These are phyloP conservation scores for Patellaria atrata DNA, from an alignment of 495 filamentous ascomycete genomes.

Conservation along the genomic window DNA sequence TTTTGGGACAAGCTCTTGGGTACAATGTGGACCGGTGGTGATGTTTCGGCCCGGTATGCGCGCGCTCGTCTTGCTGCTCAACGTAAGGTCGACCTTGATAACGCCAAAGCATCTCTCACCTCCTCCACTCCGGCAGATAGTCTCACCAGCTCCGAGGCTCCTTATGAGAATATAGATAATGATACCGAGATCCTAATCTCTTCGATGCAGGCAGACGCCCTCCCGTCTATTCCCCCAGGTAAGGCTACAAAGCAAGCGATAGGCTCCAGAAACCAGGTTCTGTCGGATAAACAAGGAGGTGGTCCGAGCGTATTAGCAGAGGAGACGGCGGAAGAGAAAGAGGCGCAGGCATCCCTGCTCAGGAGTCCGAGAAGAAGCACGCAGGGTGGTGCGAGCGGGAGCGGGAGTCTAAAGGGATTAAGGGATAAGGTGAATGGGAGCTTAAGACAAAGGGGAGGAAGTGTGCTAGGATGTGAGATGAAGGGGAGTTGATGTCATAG, in stretches of 20 bases:
- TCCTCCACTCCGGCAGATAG: conserved; percentile 6
- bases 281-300: conserved; percentile 15
- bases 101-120: not conserved
- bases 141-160: not conserved
- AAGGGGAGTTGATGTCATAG: too few species aligned
- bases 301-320: conserved; percentile 17
- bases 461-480: conserved; percentile 22
- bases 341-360: conserved; percentile 2
- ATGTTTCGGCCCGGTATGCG: conserved; percentile 36
- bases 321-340: conserved; percentile 23
- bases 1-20: conserved; percentile 65
- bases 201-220: not conserved
- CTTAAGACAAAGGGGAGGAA: conserved; percentile 23
- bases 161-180: too few species aligned
- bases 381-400: conserved; percentile 12
- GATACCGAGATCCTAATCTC: not conserved
- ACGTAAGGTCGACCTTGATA: conserved; percentile 20
- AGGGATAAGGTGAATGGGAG: conserved; percentile 28
- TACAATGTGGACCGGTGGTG: conserved; percentile 58
- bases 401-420: conserved; percentile 28
- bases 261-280: conserved; percentile 15
- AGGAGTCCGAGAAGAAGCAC: conserved; percentile 7
- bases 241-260: conserved; percentile 12
- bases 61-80: conserved; percentile 23
- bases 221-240: conserved; percentile 10